These are phyloP conservation scores for Asterochloris sp. DNA, from an alignment of 139 green algal species.

Conservation along the genomic window DNA sequence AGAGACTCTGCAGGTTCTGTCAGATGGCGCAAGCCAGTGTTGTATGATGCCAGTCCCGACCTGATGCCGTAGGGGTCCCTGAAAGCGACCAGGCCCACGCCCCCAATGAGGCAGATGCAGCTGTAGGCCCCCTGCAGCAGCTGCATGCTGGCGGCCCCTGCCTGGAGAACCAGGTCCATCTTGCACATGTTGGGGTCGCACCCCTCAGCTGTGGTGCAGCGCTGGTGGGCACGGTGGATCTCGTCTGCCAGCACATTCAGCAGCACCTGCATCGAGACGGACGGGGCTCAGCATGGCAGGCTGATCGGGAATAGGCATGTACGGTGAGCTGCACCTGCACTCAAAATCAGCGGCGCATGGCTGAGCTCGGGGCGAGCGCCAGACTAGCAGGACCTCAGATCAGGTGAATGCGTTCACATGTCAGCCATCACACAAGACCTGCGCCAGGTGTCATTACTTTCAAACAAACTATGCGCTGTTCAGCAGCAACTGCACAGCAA, in stretches of 20 bases:
- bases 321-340: neutral
- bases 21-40: neutral
- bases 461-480: too few relatives aligned
- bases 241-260: conserved; percentile 97
- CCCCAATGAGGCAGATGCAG: conserved; percentile 87
- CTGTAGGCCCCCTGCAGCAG: conserved; percentile 89
- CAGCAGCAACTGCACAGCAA: too few relatives aligned
- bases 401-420: too few relatives aligned
- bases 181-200: conserved; percentile 79
- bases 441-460: too few relatives aligned
- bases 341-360: too few relatives aligned
- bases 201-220: conserved; percentile 57
- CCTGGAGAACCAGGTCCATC: conserved; percentile 85
- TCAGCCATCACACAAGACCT: too few relatives aligned
- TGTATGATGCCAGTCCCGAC: conserved; percentile 25
- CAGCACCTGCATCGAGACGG: conserved; percentile 59
- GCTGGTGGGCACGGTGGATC: conserved; percentile 89
- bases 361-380: too few relatives aligned
- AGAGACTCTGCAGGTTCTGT: too few relatives aligned
- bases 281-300: neutral
- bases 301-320: neutral
- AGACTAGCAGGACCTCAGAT: too few relatives aligned
- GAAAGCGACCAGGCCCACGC: conserved; percentile 95
- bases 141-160: conserved; percentile 73
- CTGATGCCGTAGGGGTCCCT: conserved; percentile 95